Conservation (phyloP, 805 yeast genomes). For the Barnettozyma sucrosica region DNA sequence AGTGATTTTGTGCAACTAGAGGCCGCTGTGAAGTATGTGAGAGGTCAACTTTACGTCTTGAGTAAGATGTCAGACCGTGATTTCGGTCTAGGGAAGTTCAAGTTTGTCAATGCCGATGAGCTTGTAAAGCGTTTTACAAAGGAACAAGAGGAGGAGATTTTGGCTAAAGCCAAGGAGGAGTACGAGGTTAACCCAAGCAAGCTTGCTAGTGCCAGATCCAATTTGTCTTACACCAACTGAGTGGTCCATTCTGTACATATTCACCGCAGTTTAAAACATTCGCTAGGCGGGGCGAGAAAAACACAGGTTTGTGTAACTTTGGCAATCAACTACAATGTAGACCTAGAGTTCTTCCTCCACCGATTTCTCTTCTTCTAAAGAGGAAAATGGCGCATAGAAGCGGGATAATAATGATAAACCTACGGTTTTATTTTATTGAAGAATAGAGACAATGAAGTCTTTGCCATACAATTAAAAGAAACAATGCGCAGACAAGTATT, state of each 20-base stretch:
- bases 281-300: neutral
- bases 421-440: neutral
- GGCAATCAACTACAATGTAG: neutral
- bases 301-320: neutral
- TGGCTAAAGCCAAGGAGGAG: slow-evolving; percentile 43
- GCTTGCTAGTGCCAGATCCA: slow-evolving; percentile 57
- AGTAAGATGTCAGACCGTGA: slow-evolving; percentile 85
- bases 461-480: neutral
- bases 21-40: slow-evolving; percentile 81
- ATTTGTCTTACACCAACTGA: slow-evolving; percentile 42
- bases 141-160: slow-evolving; percentile 54
- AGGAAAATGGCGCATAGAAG: no score
- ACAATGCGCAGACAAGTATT: neutral
- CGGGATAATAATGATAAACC: neutral
- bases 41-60: slow-evolving; percentile 84
- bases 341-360: no score
- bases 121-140: slow-evolving; percentile 66
- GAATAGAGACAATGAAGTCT: neutral
- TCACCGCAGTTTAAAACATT: neutral
- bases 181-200: slow-evolving; percentile 35
- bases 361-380: no score
- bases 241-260: neutral
- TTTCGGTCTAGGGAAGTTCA: slow-evolving; percentile 85
- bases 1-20: slow-evolving; percentile 81
- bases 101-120: slow-evolving; percentile 77